Base-by-base conservation (phyloP, 768 basidiomycete genomes). In the Pseudohyphozyma bogoriensis region DNA sequence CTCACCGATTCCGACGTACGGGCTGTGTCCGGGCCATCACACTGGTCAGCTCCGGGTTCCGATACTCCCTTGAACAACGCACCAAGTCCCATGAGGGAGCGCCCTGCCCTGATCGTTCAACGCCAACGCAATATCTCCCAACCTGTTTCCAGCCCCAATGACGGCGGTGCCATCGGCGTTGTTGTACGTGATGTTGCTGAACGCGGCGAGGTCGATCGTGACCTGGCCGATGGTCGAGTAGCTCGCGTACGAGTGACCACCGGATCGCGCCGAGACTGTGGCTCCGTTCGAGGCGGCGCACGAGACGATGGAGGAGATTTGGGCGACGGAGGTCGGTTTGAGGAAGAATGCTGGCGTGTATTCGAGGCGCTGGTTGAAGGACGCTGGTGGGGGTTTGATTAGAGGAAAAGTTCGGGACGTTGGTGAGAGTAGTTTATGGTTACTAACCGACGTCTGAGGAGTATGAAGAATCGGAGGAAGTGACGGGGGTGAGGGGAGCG, bases 81-180 rank as follows among this genome's bases (percentile, higher is more conserved):
- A 42, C 40, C 81, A 82, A 5, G 77, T 78, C 0, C 82, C 81
- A 63, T 82, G 81, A 12, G 80, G 78, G 8, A 82, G 50, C 0
- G 77, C 81, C 31, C 71, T 65, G 0, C 63, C 63, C 26, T 62
- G 22, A 13, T 61, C 26, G 49, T 67, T 54, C 16, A 69, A 33
- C 10, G 60, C 65, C 20, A 63, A 42, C 15, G 63, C 63, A 16
- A 67, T 53, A 28, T 67, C 66, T 16, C 66, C 66, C 10, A 67
- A 24, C 18, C 58, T n/a, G 31, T 29, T 37, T 0, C 66, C 63
- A 2, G 51, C 66, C 0, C 37, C 78, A 72, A 46, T 77, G 76
- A 12, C 74, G 65, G 18, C 74, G 68, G 55, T 72, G 74, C 45
- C 82, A 67, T 1, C 74, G 68, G 20, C 37, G 53, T 77, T 70